phyloP scores from a whole-genome alignment of 208 protist genomes.

The Leishmania martiniquensis region DNA sequence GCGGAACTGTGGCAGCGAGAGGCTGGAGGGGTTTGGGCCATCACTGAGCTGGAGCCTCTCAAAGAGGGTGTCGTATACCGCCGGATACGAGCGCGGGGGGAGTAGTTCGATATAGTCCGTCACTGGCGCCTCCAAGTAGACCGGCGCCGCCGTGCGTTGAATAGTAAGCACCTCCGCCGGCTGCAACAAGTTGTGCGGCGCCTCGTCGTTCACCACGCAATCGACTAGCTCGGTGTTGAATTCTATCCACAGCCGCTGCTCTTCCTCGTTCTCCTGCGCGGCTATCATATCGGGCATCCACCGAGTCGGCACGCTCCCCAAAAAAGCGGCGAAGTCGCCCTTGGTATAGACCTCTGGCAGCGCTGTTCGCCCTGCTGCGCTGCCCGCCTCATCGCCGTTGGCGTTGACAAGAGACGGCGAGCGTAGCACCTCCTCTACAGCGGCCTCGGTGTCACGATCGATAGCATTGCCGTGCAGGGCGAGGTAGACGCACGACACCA shows the following conservation, averaged over 20 bases:
- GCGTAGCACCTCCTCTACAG: conserved; percentile 39
- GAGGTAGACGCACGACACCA: conserved; percentile 67
- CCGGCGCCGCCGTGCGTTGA: conserved; percentile 37
- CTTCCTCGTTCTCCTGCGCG: conserved; percentile 15
- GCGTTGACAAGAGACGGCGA: background rate
- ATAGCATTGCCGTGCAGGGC: conserved; percentile 71
- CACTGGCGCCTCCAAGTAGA: conserved; percentile 45
- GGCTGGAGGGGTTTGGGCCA: conserved; percentile 1
- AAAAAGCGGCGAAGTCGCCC: conserved; percentile 45
- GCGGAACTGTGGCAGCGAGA: conserved; percentile 56
- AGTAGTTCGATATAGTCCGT: conserved; percentile 58
- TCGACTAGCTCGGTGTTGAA: conserved; percentile 58
- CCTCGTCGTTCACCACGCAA: conserved; percentile 77
- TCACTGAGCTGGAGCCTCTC: conserved; percentile 22
- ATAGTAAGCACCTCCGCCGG: conserved; percentile 54
- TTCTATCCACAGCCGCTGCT: conserved; percentile 21
- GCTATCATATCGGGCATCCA: conserved; percentile 53
- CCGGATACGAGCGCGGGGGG: conserved; percentile 36
- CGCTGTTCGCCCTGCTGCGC: background rate
- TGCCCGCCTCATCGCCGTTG: background rate
- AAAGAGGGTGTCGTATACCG: conserved; percentile 68
- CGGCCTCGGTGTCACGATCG: conserved; percentile 40
- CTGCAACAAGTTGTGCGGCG: conserved; percentile 56
- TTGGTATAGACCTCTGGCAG: conserved; percentile 33
- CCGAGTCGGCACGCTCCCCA: conserved; percentile 41